Evolutionary conservation across 805 yeast genomes (phyloP), one percentile per base, ranked within the genome.

Genomic region (Monosporozyma aerobia): DNA sequence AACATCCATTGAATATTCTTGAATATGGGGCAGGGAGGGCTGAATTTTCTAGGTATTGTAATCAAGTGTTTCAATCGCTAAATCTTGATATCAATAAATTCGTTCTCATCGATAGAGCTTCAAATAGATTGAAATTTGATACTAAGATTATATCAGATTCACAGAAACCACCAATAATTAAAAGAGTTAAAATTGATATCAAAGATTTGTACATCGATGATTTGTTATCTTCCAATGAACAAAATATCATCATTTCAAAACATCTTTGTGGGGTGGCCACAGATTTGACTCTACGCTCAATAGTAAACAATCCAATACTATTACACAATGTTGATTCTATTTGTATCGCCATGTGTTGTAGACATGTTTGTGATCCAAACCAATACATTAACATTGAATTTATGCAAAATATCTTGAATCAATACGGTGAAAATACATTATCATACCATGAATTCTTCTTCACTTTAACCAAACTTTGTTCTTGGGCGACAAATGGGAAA

Each of bases 211-310:
- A 73, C 44, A 66, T 87, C 6, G 80, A 75, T 49, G 63, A 71
- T 23, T 73, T 81, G 16, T 54, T 81, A 14, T 48, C 51, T 1
- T n/a, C 14, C 0, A 49, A 52, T 2, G 10, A 9, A 7, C 25
- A 41, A 16, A 16, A 33, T 19, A 37, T 40, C 16, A 88, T 83
- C 1, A 79, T 90, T 2, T 89, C 96, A 4, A 90, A 90, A 65
- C 97, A 90, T 69, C 69, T 90, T 37, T 90, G 97, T 69, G 97
- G 97, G 5, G 95, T 86, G 3, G 97, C 97, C 1, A 90, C 97
- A 0, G 97, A 90, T 65, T 71, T 90, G 49, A 85, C 97, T 0
- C 67, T 90, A 27, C 74, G 81, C 58, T 84, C 89, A 68, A 64
- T 89, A 2, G 55, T 75, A 47, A 77, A 77, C 44, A 67, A 68